These are phyloP conservation scores for Crithidia bombi DNA, from an alignment of 208 protist genomes.

Conservation along the genomic window DNA sequence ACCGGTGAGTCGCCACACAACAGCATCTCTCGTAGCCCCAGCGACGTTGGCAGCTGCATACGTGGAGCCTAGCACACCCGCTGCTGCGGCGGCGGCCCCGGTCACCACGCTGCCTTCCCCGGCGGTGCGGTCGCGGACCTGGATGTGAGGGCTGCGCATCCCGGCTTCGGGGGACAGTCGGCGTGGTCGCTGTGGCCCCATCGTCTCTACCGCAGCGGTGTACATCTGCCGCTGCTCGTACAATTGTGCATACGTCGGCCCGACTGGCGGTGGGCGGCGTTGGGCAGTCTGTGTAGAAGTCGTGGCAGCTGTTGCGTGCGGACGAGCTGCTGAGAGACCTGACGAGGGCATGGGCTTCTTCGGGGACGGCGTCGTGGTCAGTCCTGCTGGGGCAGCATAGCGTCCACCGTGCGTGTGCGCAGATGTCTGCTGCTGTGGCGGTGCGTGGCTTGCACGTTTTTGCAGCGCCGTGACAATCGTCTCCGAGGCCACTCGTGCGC, in stretches of 20 bases:
- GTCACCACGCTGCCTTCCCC: neutral
- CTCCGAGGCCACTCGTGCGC: neutral
- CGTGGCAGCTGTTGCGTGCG: neutral
- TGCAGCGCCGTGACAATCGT: neutral
- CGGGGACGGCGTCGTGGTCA: slow-evolving; percentile 8
- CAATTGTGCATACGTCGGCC: slow-evolving; percentile 25
- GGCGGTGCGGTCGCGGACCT: neutral
- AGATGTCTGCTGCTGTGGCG: neutral
- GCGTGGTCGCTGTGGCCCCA: neutral
- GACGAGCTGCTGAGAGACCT: neutral
- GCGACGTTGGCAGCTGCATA: neutral
- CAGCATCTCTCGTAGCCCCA: neutral
- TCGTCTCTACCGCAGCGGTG: neutral
- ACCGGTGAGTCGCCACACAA: slow-evolving; percentile 26
- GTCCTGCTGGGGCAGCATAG: slow-evolving; percentile 2
- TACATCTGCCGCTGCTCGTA: slow-evolving; percentile 3
- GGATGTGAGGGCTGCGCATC: neutral
- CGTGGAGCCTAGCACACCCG: neutral
- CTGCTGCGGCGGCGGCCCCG: neutral
- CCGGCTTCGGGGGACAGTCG: neutral
- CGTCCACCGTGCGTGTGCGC: neutral
- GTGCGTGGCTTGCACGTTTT: neutral
- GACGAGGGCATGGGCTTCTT: neutral
- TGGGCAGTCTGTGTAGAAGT: neutral
- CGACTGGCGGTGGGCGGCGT: neutral